A percentile compares a stretch with the other conserved stretches of the same genome.
These are phyloP conservation scores for Candida tallmaniae DNA, from an alignment of 805 yeast genomes.

Conservation along the genomic window DNA sequence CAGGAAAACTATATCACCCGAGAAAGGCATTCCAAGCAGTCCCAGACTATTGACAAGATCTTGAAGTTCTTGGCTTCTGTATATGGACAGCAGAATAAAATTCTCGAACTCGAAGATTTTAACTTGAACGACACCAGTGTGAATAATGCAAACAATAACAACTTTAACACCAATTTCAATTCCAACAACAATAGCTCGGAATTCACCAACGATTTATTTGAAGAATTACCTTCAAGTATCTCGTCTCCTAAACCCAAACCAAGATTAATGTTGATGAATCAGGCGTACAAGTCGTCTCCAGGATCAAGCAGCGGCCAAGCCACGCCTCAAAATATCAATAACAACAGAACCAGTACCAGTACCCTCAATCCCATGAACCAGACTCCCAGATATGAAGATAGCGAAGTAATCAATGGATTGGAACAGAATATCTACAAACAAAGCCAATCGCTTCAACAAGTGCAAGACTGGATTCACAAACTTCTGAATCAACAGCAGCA, in stretches of 20 bases:
- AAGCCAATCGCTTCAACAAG: constrained; percentile 50
- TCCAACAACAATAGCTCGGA: not conserved
- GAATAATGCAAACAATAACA: not conserved
- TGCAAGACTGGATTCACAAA: constrained; percentile 51
- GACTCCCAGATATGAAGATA: constrained; percentile 2
- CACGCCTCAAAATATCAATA: constrained; percentile 1
- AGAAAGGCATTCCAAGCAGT: constrained; percentile 80
- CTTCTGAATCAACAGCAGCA: constrained; percentile 22
- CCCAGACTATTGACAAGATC: constrained; percentile 83
- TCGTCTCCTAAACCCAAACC: constrained; percentile 22
- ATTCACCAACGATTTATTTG: constrained; percentile 6
- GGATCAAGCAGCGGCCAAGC: not conserved
- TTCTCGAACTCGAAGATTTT: constrained; percentile 22
- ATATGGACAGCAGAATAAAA: constrained; percentile 53
- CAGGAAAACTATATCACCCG: constrained; percentile 78
- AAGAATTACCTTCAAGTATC: constrained; percentile 10
- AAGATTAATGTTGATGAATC: constrained; percentile 38
- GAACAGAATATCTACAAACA: constrained; percentile 46
- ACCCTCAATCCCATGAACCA: not conserved
- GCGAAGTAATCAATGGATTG: constrained; percentile 31
- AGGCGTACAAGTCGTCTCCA: constrained; percentile 21
- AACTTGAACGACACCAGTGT: constrained; percentile 16
- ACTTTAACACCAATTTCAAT: not conserved
- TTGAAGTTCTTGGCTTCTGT: constrained; percentile 82
- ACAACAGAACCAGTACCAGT: not conserved